These are phyloP conservation scores for Candida piceae DNA, from an alignment of 805 yeast genomes.

Conservation along the genomic window DNA sequence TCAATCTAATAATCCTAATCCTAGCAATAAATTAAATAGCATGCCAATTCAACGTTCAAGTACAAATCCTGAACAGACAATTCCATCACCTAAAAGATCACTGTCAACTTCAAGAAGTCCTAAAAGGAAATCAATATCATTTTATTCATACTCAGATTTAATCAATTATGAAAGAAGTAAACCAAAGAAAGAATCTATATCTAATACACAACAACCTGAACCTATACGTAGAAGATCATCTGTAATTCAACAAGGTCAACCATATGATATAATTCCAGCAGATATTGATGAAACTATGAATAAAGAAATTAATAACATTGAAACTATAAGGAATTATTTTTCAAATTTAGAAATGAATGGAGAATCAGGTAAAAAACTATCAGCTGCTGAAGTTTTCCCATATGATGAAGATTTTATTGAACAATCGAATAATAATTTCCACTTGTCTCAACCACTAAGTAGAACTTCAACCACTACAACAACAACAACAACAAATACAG, in stretches of 20 bases:
- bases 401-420: too few species aligned
- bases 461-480: too few species aligned
- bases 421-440: neutral
- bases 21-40: neutral
- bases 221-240: slow-evolving; percentile 1
- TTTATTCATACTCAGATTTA: slow-evolving; percentile 30
- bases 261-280: slow-evolving; percentile 8
- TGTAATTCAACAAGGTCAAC: slow-evolving; percentile 3
- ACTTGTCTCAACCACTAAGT: neutral
- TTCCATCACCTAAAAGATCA: slow-evolving; percentile 2
- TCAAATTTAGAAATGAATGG: too few species aligned
- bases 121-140: slow-evolving; percentile 25
- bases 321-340: neutral
- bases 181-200: too few species aligned
- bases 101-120: neutral
- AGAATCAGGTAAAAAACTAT: too few species aligned
- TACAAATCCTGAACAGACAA: neutral
- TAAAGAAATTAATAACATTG: neutral
- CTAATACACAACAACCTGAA: too few species aligned
- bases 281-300: slow-evolving; percentile 9
- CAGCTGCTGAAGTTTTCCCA: neutral
- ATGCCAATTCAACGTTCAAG: neutral
- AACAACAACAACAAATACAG: slow-evolving; percentile 3
- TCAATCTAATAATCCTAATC: neutral
- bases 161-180: slow-evolving; percentile 23